Conservation (phyloP, 257 asterid species). For the Petrea volubilis region DNA sequence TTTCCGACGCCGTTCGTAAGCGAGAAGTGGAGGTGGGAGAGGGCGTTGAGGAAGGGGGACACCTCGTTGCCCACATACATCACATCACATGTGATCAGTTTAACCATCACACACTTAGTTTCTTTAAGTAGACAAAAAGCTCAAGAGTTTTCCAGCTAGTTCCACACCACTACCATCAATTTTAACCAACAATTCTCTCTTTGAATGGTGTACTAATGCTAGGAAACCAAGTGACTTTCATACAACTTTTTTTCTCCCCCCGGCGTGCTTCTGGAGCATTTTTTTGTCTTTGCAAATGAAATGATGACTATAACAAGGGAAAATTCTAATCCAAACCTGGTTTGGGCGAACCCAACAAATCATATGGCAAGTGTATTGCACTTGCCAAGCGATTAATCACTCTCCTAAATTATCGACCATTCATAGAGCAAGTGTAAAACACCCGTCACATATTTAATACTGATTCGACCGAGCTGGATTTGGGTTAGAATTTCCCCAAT, state of each 20-base stretch:
- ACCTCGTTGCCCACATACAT: neutral
- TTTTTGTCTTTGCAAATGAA: too few species aligned
- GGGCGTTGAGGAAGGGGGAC: neutral
- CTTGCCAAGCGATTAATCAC: too few species aligned
- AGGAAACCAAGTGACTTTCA: conserved; percentile 10
- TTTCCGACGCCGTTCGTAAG: too few species aligned
- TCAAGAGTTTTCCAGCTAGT: neutral
- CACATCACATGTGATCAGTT: conserved; percentile 23
- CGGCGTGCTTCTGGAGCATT: conserved; percentile 26
- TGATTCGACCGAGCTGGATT: too few species aligned
- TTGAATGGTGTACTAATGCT: conserved; percentile 20
- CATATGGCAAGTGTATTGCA: too few species aligned
- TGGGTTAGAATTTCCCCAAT: too few species aligned
- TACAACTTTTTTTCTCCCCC: neutral
- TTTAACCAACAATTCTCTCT: neutral
- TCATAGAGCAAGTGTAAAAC: too few species aligned
- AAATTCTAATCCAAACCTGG: too few species aligned
- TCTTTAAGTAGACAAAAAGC: conserved; percentile 18
- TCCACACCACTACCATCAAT: conserved; percentile 14
- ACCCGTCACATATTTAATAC: too few species aligned
- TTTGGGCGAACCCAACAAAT: too few species aligned
- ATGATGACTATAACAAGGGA: too few species aligned
- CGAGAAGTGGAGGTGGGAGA: neutral
- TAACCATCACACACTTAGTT: conserved; percentile 31
- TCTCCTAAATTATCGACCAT: too few species aligned